Evolutionary conservation across 2,329 filamentous ascomycete genomes (phyloP).

Genomic region (Chaetomium strumarium): DNA sequence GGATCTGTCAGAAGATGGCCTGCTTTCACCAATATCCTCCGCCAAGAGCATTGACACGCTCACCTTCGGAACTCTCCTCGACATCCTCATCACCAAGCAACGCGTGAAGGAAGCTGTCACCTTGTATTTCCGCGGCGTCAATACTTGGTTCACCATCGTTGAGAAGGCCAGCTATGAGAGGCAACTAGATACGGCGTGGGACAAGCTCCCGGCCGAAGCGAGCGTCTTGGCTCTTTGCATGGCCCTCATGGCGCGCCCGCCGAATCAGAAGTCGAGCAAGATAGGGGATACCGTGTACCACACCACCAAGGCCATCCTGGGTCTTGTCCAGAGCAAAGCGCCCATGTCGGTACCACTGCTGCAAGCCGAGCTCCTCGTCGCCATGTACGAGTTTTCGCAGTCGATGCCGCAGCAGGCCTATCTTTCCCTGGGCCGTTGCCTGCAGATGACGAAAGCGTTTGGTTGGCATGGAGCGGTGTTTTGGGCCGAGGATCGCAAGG

Average conservation of each 20-base stretch:
- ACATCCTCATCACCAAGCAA: conserved; percentile 23
- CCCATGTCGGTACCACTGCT: conserved; percentile 24
- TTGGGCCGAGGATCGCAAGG: conserved; percentile 24
- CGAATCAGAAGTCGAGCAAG: conserved; percentile 16
- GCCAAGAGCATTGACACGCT: conserved; percentile 26
- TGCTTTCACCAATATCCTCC: conserved; percentile 25
- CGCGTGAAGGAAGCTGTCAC: conserved; percentile 22
- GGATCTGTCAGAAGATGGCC: conserved; percentile 5
- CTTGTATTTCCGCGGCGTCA: conserved; percentile 26
- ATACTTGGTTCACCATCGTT: conserved; percentile 29
- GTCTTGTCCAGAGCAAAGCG: conserved; percentile 24
- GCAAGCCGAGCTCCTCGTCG: conserved; percentile 28
- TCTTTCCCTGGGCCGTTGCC: conserved; percentile 26
- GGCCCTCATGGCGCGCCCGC: conserved; percentile 24
- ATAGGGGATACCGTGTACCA: conserved; percentile 26
- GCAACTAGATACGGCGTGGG: conserved; percentile 24
- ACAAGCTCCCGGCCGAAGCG: conserved; percentile 26
- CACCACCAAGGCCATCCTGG: conserved; percentile 25
- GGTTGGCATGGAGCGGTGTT: conserved; percentile 26
- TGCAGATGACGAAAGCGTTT: conserved; percentile 26
- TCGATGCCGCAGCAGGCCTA: conserved; percentile 29
- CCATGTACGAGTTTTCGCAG: conserved; percentile 28
- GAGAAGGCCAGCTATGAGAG: conserved; percentile 24
- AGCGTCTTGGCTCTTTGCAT: conserved; percentile 27
- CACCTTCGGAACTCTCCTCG: conserved; percentile 24